Conservation (phyloP, 148 eudicot species). For the Chenopodium formosanum region DNA sequence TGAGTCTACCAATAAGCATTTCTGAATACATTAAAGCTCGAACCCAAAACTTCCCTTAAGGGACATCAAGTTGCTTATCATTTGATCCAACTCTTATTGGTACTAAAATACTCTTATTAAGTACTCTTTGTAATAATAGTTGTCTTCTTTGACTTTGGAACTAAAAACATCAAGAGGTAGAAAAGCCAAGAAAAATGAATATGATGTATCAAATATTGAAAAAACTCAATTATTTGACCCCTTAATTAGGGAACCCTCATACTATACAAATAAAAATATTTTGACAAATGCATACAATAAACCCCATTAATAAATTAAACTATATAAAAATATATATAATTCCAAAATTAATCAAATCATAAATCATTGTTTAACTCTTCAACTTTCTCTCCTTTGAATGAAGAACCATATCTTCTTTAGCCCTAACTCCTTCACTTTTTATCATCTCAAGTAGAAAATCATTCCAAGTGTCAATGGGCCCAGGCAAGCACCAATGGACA, state of each 20-base stretch:
- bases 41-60: no score
- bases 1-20: no score
- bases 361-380: constrained; percentile 3
- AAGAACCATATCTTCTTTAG: constrained; percentile 21
- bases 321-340: background rate
- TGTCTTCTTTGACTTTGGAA: background rate
- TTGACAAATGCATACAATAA: background rate
- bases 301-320: background rate
- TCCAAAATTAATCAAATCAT: background rate
- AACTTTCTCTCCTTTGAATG: constrained; percentile 17
- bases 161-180: background rate
- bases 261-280: background rate
- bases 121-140: no score
- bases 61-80: no score
- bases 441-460: constrained; percentile 52
- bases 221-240: background rate
- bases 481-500: constrained; percentile 57
- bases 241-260: background rate
- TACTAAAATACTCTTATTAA: no score
- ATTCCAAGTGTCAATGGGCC: constrained; percentile 60
- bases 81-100: no score
- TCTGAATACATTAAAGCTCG: no score
- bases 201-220: background rate
- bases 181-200: background rate
- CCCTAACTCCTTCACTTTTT: constrained; percentile 33